These are phyloP conservation scores for Xylaria sp. DNA, from an alignment of 2,329 filamentous ascomycete genomes.

Conservation along the genomic window DNA sequence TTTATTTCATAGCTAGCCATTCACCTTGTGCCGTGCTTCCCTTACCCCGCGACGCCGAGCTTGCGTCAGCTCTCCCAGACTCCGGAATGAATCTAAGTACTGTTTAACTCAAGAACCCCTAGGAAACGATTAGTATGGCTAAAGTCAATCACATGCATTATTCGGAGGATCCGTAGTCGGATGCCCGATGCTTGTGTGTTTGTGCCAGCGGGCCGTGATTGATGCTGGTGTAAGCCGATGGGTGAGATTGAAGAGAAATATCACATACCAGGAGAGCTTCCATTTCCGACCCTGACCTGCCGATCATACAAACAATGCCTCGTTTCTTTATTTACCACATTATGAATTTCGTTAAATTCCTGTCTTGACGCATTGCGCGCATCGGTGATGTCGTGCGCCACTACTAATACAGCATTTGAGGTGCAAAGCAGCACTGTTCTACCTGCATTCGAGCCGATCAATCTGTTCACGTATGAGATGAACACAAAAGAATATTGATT, in stretches of 20 bases:
- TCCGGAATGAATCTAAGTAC: conserved; percentile 16
- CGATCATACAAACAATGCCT: neutral
- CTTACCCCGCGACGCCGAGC: conserved; percentile 28
- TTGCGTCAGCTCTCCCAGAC: conserved; percentile 31
- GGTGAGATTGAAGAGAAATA: neutral
- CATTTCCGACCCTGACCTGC: neutral
- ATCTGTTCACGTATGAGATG: neutral
- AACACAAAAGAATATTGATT: no score
- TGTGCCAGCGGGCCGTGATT: neutral
- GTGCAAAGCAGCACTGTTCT: neutral
- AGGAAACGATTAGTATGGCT: neutral
- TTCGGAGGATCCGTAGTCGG: neutral
- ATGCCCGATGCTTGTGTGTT: neutral
- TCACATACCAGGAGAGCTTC: neutral
- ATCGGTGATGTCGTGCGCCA: no score
- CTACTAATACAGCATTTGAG: neutral
- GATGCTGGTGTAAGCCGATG: neutral
- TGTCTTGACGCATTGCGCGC: neutral
- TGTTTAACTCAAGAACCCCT: neutral
- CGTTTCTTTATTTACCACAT: neutral
- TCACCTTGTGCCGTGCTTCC: neutral
- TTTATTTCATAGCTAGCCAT: neutral
- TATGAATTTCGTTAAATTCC: neutral
- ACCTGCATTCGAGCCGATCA: neutral
- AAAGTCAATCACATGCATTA: neutral